A percentile compares a stretch with the other conserved stretches of the same genome.
Conservation (phyloP, 352 stramenopile genomes). For the Peronospora farinosa region DNA sequence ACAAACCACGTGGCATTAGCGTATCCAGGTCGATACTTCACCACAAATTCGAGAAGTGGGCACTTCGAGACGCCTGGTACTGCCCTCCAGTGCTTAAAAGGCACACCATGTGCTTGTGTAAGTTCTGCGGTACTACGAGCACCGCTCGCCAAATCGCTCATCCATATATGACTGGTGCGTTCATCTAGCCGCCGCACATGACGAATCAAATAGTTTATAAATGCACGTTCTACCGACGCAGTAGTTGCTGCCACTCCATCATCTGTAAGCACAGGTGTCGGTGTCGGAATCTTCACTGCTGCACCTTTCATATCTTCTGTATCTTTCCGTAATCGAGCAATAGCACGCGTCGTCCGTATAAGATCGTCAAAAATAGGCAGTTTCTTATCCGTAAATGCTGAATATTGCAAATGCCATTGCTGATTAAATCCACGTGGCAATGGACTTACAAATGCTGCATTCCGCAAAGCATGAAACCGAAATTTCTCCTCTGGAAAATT, state of each 20-base stretch:
- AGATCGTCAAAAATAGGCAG: slow-evolving; percentile 69
- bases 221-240: slow-evolving; percentile 42
- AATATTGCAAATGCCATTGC: slow-evolving; percentile 83
- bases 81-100: slow-evolving; percentile 80
- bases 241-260: slow-evolving; percentile 6
- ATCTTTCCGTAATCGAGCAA: slow-evolving; percentile 30
- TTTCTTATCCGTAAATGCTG: slow-evolving; percentile 75
- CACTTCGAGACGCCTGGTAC: slow-evolving; percentile 73
- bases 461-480: slow-evolving; percentile 61
- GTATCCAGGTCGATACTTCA: slow-evolving; percentile 62
- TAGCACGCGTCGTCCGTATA: slow-evolving; percentile 40
- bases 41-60: slow-evolving; percentile 69
- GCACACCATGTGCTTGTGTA: slow-evolving; percentile 68
- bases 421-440: slow-evolving; percentile 68
- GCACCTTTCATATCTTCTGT: slow-evolving; percentile 2
- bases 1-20: slow-evolving; percentile 80
- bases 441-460: slow-evolving; percentile 68
- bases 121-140: slow-evolving; percentile 59
- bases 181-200: slow-evolving; percentile 78
- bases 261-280: not conserved
- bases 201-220: slow-evolving; percentile 77
- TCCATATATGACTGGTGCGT: slow-evolving; percentile 72
- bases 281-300: slow-evolving; percentile 9
- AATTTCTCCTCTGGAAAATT: slow-evolving; percentile 81
- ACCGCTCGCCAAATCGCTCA: slow-evolving; percentile 64